phyloP scores from a whole-genome alignment of 2,329 filamentous ascomycete genomes.

The Zelopaecilomyces penicillatus region DNA sequence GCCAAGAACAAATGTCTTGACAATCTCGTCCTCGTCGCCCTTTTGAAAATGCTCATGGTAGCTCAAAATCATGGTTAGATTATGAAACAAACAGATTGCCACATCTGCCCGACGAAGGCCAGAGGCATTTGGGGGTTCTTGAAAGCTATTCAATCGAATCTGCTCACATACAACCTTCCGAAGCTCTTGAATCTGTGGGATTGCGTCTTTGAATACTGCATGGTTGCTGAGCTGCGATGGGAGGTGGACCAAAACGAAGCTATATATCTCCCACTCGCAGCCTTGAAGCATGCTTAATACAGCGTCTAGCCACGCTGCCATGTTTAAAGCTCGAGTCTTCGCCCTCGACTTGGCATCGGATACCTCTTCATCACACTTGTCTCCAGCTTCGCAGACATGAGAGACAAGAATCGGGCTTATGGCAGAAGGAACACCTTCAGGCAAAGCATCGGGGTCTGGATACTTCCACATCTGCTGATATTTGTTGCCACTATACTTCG shows the following conservation, averaged over 20 bases:
- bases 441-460: constrained; percentile 48
- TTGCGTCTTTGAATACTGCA: constrained; percentile 67
- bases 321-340: constrained; percentile 43
- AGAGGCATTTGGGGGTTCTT: constrained; percentile 70
- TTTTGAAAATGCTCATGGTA: constrained; percentile 83
- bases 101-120: constrained; percentile 82
- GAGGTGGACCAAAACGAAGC: constrained; percentile 78
- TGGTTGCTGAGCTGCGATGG: constrained; percentile 86
- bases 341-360: constrained; percentile 16
- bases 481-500: constrained; percentile 9
- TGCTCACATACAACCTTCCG: constrained; percentile 74
- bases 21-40: constrained; percentile 80
- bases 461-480: constrained; percentile 51
- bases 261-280: constrained; percentile 81
- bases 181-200: constrained; percentile 66
- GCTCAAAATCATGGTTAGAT: constrained; percentile 78
- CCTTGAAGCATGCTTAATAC: constrained; percentile 64
- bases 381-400: constrained; percentile 6
- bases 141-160: constrained; percentile 66
- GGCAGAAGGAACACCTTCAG: constrained; percentile 34
- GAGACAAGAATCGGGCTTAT: constrained; percentile 47
- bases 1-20: constrained; percentile 76
- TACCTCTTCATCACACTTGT: constrained; percentile 10
- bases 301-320: constrained; percentile 66
- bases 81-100: constrained; percentile 79